These are phyloP conservation scores for Avena atlantica DNA, from an alignment of 176 grass and related monocot species.

Conservation along the genomic window DNA sequence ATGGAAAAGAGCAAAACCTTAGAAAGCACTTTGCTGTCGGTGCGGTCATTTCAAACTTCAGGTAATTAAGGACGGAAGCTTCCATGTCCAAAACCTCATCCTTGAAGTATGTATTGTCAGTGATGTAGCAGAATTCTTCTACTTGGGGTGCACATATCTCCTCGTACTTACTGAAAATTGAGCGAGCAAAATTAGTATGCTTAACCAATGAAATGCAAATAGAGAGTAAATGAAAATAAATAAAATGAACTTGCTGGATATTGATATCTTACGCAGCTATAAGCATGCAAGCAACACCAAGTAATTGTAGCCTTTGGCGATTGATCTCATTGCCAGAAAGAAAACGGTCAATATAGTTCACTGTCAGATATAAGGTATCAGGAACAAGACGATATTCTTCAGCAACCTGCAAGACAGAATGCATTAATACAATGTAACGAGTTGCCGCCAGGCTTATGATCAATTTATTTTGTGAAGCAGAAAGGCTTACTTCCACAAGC, in stretches of 20 bases:
- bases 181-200: conserved; percentile 19
- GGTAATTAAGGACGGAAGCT: conserved; percentile 77
- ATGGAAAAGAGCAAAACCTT: conserved; percentile 55
- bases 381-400: conserved; percentile 97
- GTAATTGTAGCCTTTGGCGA: conserved; percentile 88
- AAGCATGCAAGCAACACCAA: conserved; percentile 97
- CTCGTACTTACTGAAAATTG: conserved; percentile 85
- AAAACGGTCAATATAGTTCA: conserved; percentile 91
- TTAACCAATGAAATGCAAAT: conserved; percentile 10
- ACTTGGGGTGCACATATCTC: conserved; percentile 99
- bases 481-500: conserved; percentile 92
- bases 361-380: conserved; percentile 90
- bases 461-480: neutral
- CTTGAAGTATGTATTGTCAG: conserved; percentile 98
- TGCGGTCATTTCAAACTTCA: conserved; percentile 96
- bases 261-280: conserved; percentile 88
- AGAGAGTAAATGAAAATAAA: neutral
- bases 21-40: conserved; percentile 93
- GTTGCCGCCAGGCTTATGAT: neutral
- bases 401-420: conserved; percentile 63
- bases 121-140: conserved; percentile 99
- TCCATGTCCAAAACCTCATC: conserved; percentile 99
- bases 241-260: neutral
- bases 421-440: neutral
- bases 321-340: conserved; percentile 97